Conservation (phyloP, 768 basidiomycete species). For the Podaxis mareebaensis region DNA sequence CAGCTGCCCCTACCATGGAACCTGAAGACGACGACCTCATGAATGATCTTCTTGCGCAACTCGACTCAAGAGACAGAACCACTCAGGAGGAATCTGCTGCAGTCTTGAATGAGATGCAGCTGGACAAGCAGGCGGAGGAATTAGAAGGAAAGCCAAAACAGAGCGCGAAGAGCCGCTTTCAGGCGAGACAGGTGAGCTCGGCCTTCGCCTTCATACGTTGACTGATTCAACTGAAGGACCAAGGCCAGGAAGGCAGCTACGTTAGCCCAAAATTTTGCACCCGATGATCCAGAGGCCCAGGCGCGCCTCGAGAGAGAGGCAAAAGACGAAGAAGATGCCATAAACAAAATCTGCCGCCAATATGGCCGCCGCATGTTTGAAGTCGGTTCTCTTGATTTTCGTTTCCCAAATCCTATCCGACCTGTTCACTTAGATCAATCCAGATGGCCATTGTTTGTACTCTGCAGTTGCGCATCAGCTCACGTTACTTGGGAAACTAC, state of each 20-base stretch:
- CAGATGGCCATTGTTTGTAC: constrained; percentile 96
- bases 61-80: constrained; percentile 61
- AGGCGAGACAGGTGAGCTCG: constrained; percentile 66
- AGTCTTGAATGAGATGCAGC: constrained; percentile 49
- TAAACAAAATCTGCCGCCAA: constrained; percentile 63
- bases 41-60: constrained; percentile 75
- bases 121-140: constrained; percentile 32
- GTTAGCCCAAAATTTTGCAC: constrained; percentile 51
- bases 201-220: not conserved
- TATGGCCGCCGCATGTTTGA: constrained; percentile 67
- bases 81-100: constrained; percentile 50
- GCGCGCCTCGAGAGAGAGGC: constrained; percentile 64
- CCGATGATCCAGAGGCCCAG: constrained; percentile 59
- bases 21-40: constrained; percentile 60
- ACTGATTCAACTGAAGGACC: constrained; percentile 9
- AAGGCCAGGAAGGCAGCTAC: constrained; percentile 76
- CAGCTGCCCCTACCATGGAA: constrained; percentile 28
- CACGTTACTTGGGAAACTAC: constrained; percentile 64
- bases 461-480: constrained; percentile 94
- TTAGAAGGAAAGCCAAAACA: constrained; percentile 42
- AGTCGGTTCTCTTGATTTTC: constrained; percentile 36
- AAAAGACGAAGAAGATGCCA: constrained; percentile 65
- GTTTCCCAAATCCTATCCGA: not conserved
- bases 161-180: constrained; percentile 63
- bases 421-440: constrained; percentile 64